Conservation (phyloP, 2,329 filamentous ascomycete species). For the Beauveria asiatica region DNA sequence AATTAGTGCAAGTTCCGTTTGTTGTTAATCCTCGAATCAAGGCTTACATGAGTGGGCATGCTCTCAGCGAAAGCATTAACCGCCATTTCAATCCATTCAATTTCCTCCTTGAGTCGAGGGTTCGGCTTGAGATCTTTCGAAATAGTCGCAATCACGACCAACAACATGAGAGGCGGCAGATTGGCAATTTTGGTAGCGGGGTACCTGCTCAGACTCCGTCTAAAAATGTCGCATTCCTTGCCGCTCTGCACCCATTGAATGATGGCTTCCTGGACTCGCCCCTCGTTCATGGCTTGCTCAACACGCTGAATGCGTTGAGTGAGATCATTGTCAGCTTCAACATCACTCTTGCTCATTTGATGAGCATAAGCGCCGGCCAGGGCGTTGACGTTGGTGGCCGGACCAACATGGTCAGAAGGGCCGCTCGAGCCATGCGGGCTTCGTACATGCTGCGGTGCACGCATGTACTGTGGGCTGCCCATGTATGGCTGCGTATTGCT, state of each 20-base stretch:
- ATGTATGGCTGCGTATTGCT: slow-evolving; percentile 26
- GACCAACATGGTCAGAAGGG: slow-evolving; percentile 26
- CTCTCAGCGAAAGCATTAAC: slow-evolving; percentile 44
- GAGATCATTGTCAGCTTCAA: slow-evolving; percentile 40
- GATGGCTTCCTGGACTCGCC: slow-evolving; percentile 53
- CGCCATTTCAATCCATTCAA: slow-evolving; percentile 53
- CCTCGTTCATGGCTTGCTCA: slow-evolving; percentile 51
- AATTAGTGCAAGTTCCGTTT: background rate
- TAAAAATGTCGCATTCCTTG: slow-evolving; percentile 55
- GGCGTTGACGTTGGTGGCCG: slow-evolving; percentile 24
- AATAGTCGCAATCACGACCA: slow-evolving; percentile 57
- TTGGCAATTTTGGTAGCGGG: slow-evolving; percentile 38
- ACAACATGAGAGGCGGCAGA: slow-evolving; percentile 51
- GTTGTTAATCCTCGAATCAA: background rate
- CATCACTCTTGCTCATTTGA: slow-evolving; percentile 27
- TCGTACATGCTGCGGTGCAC: slow-evolving; percentile 24
- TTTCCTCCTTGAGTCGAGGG: slow-evolving; percentile 43
- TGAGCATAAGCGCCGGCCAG: slow-evolving; percentile 28
- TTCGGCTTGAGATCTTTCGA: slow-evolving; percentile 48
- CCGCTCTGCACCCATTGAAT: slow-evolving; percentile 60
- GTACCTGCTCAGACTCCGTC: slow-evolving; percentile 31
- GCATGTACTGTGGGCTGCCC: slow-evolving; percentile 29
- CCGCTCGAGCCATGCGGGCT: slow-evolving; percentile 26
- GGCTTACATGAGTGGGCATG: slow-evolving; percentile 42
- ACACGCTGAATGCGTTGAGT: slow-evolving; percentile 49